phyloP scores from a whole-genome alignment of 495 filamentous ascomycete genomes.

The Hypoxylon subgilvum region DNA sequence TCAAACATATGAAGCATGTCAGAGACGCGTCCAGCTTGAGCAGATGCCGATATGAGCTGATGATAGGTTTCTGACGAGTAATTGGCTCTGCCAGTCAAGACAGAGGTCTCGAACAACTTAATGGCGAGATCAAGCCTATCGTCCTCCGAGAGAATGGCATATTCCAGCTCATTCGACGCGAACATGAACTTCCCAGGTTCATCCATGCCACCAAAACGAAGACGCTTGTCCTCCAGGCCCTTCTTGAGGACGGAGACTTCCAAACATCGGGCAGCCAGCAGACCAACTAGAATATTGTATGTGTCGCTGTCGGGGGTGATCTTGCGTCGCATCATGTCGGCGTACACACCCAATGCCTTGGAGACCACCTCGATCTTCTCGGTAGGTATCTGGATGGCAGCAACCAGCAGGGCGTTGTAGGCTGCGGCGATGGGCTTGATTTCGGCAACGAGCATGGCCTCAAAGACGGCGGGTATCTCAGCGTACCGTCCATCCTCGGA shows the following conservation, averaged over 20 bases:
- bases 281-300: constrained; percentile 81
- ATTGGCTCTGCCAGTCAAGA: constrained; percentile 63
- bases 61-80: constrained; percentile 74
- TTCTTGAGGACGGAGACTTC: constrained; percentile 73
- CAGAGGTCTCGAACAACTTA: constrained; percentile 79
- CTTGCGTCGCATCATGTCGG: constrained; percentile 89
- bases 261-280: constrained; percentile 78
- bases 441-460: constrained; percentile 78
- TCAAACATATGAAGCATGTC: constrained; percentile 89
- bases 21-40: constrained; percentile 73
- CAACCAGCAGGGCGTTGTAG: constrained; percentile 87
- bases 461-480: constrained; percentile 88
- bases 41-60: constrained; percentile 82
- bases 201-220: constrained; percentile 83
- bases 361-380: constrained; percentile 79
- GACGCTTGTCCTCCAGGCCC: constrained; percentile 72
- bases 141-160: constrained; percentile 81
- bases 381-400: constrained; percentile 74
- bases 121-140: constrained; percentile 82
- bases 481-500: constrained; percentile 70
- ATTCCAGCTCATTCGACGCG: constrained; percentile 81
- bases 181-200: constrained; percentile 90
- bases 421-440: constrained; percentile 78
- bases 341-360: constrained; percentile 92
- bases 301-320: constrained; percentile 82